Evolutionary conservation across 805 yeast species (phyloP), one percentile per base, ranked within the genome.

Genomic region (Kodamaea sagamina): DNA sequence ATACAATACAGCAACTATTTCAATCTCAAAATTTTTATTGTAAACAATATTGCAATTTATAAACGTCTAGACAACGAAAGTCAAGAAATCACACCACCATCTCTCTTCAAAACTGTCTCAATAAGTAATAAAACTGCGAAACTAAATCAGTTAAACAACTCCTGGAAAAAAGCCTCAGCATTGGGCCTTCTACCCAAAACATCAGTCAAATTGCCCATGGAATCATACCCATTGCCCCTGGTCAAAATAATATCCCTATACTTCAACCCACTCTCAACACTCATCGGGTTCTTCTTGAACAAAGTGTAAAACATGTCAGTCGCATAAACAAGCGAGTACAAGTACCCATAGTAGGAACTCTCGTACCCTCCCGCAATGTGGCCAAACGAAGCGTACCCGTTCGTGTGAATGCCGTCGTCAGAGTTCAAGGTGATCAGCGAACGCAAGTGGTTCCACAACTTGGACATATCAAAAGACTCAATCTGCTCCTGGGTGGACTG

Each of bases 281-380:
- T 77, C 76, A 85, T 72, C 34, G 95, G 93, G 59, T 84, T 79
- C 1, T 65, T 54, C 45, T 78, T 77, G 72, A 88, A 88, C 55
- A 78, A 75, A 4, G 86, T 66, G 61, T 85, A 81, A 67, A 77
- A 88, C 58, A 88, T 85, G 61, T 88, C 96, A 5, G 87, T 78
- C 1, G 95, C 93, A 69, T 82, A 88, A 11, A 86, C 95, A 55
- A 82, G 82, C 2, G 95, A 85, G 82, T 89, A 88, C 67, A 87
- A 65, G 61, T 88, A 88, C 1, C 95, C 95, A 54, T 88, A 88
- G 65, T 88, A 88, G 3, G 90, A 89, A 8, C 90, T 81, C 42
- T 86, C 92, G 61, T 88, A 88, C 12, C 95, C 92, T 28, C 89
- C 89, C 60, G 86, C 78, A 43, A 78, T 74, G 58, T 88, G 96